phyloP scores from a whole-genome alignment of 139 green algal species.

The Parachlorella kessleri region DNA sequence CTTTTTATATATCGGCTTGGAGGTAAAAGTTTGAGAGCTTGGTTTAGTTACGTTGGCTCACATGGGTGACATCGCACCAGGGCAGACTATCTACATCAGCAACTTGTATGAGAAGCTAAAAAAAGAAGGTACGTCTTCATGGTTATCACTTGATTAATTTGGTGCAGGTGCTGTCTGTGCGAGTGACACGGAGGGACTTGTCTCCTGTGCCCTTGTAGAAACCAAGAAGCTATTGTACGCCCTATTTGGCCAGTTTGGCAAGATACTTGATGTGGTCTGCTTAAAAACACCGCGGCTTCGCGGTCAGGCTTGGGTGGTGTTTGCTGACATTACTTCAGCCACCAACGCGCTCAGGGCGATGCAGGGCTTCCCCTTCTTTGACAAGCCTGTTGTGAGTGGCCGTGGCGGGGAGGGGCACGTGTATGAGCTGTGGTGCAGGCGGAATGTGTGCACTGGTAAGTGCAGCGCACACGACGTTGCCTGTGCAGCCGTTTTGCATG shows the following conservation, averaged over 20 bases:
- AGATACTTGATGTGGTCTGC: slow-evolving; percentile 92
- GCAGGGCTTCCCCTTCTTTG: slow-evolving; percentile 99
- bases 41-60: no score
- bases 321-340: slow-evolving; percentile 82
- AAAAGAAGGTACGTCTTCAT: slow-evolving; percentile 82
- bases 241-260: slow-evolving; percentile 97
- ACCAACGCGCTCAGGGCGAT: slow-evolving; percentile 91
- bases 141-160: neutral
- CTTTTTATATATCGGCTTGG: no score
- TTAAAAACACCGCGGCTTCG: slow-evolving; percentile 52
- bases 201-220: slow-evolving; percentile 62
- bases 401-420: neutral
- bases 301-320: slow-evolving; percentile 97
- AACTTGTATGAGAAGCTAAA: slow-evolving; percentile 96
- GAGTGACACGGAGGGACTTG: neutral
- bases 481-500: no score
- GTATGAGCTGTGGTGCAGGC: slow-evolving; percentile 1
- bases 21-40: no score
- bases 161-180: neutral
- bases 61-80: slow-evolving; percentile 69
- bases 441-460: no score
- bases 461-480: no score
- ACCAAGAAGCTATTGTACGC: slow-evolving; percentile 93
- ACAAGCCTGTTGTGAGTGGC: slow-evolving; percentile 90
- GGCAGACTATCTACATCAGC: slow-evolving; percentile 94